Conservation (phyloP, 768 basidiomycete species). For the Phylloporus scabripes region DNA sequence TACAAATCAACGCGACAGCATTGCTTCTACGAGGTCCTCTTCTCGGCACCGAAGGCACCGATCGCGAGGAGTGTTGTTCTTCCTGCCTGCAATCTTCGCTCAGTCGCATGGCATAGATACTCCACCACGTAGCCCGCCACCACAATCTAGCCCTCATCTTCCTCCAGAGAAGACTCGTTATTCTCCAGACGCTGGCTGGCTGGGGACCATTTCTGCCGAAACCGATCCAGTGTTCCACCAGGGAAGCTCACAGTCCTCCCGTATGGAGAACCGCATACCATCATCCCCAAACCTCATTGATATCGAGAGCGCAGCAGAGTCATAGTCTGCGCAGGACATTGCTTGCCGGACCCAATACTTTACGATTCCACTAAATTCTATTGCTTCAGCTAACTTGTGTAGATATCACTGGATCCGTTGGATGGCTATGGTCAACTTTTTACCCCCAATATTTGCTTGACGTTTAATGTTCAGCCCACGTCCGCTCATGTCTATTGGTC, state of each 20-base stretch:
- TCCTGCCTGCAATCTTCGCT: constrained; percentile 77
- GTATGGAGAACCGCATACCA: constrained; percentile 24
- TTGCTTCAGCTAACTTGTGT: constrained; percentile 30
- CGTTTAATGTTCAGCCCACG: background rate
- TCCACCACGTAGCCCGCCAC: constrained; percentile 28
- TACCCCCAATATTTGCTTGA: constrained; percentile 1
- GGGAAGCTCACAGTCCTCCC: constrained; percentile 28
- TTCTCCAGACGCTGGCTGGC: constrained; percentile 33
- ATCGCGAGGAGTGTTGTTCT: constrained; percentile 66
- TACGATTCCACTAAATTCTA: constrained; percentile 25
- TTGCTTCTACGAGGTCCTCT: constrained; percentile 42
- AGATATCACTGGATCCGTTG: constrained; percentile 17
- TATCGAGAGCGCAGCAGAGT: constrained; percentile 18
- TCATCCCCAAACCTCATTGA: constrained; percentile 29
- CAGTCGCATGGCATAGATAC: constrained; percentile 34
- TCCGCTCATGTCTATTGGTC: constrained; percentile 1
- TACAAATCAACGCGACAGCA: constrained; percentile 33
- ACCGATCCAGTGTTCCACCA: constrained; percentile 19
- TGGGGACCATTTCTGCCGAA: constrained; percentile 22
- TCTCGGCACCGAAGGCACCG: constrained; percentile 43
- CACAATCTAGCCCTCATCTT: constrained; percentile 19
- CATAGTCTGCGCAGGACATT: constrained; percentile 17
- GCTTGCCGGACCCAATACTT: too few species aligned
- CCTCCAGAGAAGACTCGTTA: constrained; percentile 45
- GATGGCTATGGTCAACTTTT: constrained; percentile 10